Evolutionary conservation across 2,329 filamentous ascomycete genomes (phyloP).

Genomic region (Aspergillus brasiliensis): DNA sequence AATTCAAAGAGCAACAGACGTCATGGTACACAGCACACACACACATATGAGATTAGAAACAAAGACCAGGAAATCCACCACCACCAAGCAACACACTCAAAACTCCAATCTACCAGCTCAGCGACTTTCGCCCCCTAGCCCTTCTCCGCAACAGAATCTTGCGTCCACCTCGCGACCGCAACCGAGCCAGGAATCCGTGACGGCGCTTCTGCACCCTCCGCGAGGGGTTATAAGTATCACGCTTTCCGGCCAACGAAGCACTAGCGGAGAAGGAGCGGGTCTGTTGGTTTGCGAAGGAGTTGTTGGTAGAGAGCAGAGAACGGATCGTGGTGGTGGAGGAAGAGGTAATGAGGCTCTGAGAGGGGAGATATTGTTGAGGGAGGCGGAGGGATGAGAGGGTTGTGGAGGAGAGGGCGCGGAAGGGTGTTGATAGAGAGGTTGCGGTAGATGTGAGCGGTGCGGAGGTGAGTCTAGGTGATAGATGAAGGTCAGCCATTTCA

Average conservation of each 20-base stretch:
- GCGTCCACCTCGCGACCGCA: conserved; percentile 56
- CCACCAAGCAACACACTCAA: not conserved
- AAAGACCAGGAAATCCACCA: not conserved
- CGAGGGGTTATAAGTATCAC: conserved; percentile 62
- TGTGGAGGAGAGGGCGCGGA: conserved; percentile 21
- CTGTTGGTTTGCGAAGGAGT: conserved; percentile 28
- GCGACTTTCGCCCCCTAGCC: conserved; percentile 54
- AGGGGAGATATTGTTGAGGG: conserved; percentile 9
- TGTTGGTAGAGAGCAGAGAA: conserved; percentile 18
- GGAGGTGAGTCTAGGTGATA: not conserved
- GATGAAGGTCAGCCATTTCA: not conserved
- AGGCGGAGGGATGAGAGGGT: conserved; percentile 11
- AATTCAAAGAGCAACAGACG: not conserved
- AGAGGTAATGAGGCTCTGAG: conserved; percentile 8
- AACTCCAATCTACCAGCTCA: conserved; percentile 52
- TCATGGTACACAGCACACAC: conserved; percentile 6
- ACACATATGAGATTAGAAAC: conserved; percentile 6
- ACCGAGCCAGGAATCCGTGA: conserved; percentile 60
- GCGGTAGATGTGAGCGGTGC: conserved; percentile 6
- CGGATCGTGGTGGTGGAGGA: conserved; percentile 10
- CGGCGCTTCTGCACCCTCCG: conserved; percentile 63
- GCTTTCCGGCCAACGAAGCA: conserved; percentile 44
- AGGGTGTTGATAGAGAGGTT: conserved; percentile 10
- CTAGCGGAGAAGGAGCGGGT: conserved; percentile 48
- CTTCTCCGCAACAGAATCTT: conserved; percentile 57